A percentile compares a stretch with the other conserved stretches of the same genome.
Evolutionary conservation across 768 basidiomycete genomes (phyloP).

Genomic region (Trametes gibbosa): DNA sequence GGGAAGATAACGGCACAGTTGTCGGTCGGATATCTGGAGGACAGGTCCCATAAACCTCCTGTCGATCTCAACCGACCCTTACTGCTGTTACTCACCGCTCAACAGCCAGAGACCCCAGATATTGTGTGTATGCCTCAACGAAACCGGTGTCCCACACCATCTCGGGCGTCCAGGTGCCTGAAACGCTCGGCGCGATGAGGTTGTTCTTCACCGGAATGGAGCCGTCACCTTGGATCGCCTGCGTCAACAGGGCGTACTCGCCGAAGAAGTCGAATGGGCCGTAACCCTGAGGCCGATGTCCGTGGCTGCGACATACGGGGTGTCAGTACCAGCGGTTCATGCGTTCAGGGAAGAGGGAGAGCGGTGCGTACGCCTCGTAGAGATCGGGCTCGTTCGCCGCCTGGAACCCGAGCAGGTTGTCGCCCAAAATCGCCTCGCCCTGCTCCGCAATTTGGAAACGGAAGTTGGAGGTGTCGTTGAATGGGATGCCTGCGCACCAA

Average conservation of each 20-base stretch:
- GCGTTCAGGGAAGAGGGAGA: too few species aligned
- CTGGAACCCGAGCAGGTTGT: slow-evolving; percentile 61
- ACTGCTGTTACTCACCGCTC: slow-evolving; percentile 42
- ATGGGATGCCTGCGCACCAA: slow-evolving; percentile 46
- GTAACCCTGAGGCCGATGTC: slow-evolving; percentile 36
- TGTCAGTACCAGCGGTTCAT: background rate
- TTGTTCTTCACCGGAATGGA: slow-evolving; percentile 41
- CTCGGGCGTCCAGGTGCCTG: slow-evolving; percentile 51
- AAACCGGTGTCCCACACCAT: slow-evolving; percentile 53
- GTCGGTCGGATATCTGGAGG: slow-evolving; percentile 36
- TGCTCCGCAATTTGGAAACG: slow-evolving; percentile 52
- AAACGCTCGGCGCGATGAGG: slow-evolving; percentile 65
- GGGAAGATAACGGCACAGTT: slow-evolving; percentile 32
- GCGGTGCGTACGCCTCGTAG: slow-evolving; percentile 37
- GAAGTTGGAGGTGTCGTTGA: slow-evolving; percentile 61
- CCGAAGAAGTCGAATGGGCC: slow-evolving; percentile 44
- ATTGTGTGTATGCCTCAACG: slow-evolving; percentile 39
- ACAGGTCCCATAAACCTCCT: background rate
- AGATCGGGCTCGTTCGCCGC: slow-evolving; percentile 83
- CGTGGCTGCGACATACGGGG: slow-evolving; percentile 26
- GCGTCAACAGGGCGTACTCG: slow-evolving; percentile 50
- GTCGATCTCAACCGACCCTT: background rate
- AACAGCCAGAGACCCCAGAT: slow-evolving; percentile 47
- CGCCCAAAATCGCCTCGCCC: slow-evolving; percentile 61
- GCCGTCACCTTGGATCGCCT: slow-evolving; percentile 41